Percentiles rank a stretch among this genome's conserved stretches.
These are phyloP conservation scores for Dothiorella sarmentorum DNA, from an alignment of 2,329 filamentous ascomycete genomes.

Conservation along the genomic window DNA sequence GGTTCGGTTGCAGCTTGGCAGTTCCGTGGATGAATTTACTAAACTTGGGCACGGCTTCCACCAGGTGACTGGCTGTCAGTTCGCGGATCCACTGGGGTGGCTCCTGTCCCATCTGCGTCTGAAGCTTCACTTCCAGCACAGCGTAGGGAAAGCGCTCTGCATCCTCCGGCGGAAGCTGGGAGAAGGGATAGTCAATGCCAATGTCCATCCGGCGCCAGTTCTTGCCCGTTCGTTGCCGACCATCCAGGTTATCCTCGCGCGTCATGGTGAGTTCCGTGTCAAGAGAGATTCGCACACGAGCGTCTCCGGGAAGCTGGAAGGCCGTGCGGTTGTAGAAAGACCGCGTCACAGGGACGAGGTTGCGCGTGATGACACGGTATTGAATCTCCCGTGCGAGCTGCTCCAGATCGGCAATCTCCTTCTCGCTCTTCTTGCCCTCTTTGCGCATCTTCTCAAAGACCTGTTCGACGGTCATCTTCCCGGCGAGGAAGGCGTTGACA, in stretches of 20 bases:
- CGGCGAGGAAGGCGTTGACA: slow-evolving; percentile 83
- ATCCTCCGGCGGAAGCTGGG: slow-evolving; percentile 79
- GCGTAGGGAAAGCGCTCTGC: slow-evolving; percentile 93
- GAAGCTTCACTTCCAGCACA: slow-evolving; percentile 93
- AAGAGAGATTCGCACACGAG: slow-evolving; percentile 90
- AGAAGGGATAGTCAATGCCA: slow-evolving; percentile 92
- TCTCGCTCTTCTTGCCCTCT: slow-evolving; percentile 89
- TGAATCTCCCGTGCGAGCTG: slow-evolving; percentile 88
- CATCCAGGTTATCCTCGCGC: slow-evolving; percentile 92
- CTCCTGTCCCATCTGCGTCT: slow-evolving; percentile 92
- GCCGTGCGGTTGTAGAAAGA: slow-evolving; percentile 98
- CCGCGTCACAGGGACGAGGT: slow-evolving; percentile 82
- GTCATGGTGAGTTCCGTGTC: slow-evolving; percentile 95
- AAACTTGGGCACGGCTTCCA: slow-evolving; percentile 98
- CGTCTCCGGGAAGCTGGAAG: slow-evolving; percentile 95
- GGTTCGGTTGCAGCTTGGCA: slow-evolving; percentile 78
- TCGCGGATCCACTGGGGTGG: slow-evolving; percentile 96
- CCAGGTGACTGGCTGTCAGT: slow-evolving; percentile 86
- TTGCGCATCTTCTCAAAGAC: slow-evolving; percentile 97
- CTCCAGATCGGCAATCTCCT: slow-evolving; percentile 88
- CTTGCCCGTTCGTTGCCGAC: slow-evolving; percentile 67
- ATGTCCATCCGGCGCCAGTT: slow-evolving; percentile 99
- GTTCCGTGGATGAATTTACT: slow-evolving; percentile 98
- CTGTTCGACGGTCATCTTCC: slow-evolving; percentile 77
- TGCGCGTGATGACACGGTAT: slow-evolving; percentile 84